Conservation (phyloP, 441 rosid species). For the Populus trichocarpa region DNA sequence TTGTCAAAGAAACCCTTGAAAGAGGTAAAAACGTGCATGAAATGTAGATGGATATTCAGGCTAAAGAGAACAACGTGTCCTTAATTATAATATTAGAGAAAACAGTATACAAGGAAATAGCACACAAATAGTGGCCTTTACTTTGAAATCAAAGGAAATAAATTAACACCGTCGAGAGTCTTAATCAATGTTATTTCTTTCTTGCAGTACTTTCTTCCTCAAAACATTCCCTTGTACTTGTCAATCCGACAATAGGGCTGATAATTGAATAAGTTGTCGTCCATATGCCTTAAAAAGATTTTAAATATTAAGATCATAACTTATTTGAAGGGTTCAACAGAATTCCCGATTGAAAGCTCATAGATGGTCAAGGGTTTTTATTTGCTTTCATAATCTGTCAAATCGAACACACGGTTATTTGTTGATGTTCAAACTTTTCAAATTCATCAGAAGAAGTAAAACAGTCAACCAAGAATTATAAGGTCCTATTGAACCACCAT, state of each 20-base stretch:
- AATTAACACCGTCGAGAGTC: not conserved
- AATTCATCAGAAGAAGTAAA: constrained; percentile 18
- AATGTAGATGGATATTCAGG: not conserved
- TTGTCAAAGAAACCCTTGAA: constrained; percentile 1
- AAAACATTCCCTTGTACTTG: not conserved
- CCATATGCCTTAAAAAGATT: too few relatives aligned
- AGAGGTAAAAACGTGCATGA: not conserved
- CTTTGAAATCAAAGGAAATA: not conserved
- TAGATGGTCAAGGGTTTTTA: not conserved
- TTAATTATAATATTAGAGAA: not conserved
- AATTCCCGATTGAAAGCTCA: not conserved
- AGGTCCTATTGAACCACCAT: not conserved
- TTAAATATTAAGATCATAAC: not conserved
- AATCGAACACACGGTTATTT: not conserved
- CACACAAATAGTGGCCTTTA: not conserved
- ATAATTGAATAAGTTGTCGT: not conserved
- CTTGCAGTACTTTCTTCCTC: not conserved
- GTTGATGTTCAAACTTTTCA: constrained; percentile 8
- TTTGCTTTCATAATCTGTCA: not conserved
- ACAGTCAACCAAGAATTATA: not conserved
- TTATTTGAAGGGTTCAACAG: constrained; percentile 21
- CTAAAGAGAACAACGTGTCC: not conserved
- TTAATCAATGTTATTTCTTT: not conserved
- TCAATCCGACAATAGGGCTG: not conserved
- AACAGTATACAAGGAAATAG: not conserved